These are phyloP conservation scores for Fusarium sublunatum DNA, from an alignment of 2,329 filamentous ascomycete genomes.

Conservation along the genomic window DNA sequence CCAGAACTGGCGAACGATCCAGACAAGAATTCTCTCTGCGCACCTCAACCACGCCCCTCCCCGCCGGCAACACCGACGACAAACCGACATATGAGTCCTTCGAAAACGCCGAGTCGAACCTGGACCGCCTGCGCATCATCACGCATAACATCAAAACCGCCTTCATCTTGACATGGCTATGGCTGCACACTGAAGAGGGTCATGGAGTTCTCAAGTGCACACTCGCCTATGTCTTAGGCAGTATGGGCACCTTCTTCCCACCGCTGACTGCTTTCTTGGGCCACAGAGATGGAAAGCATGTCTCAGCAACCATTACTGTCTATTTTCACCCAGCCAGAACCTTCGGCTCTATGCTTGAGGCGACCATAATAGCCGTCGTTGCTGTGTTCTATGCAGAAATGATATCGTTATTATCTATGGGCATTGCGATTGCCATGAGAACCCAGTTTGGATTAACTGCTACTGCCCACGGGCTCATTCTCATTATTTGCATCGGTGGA, in stretches of 20 bases:
- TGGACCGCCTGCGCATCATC: conserved; percentile 51
- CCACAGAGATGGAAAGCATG: conserved; percentile 89
- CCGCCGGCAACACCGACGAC: conserved; percentile 26
- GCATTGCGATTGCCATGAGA: conserved; percentile 82
- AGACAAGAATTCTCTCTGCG: conserved; percentile 83
- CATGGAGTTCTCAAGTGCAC: conserved; percentile 90
- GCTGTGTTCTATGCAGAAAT: conserved; percentile 79
- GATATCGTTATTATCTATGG: conserved; percentile 87
- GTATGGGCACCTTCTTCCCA: conserved; percentile 84
- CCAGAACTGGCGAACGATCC: conserved; percentile 85
- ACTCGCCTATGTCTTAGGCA: conserved; percentile 87
- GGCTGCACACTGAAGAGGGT: conserved; percentile 75
- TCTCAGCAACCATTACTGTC: conserved; percentile 92
- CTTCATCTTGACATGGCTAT: conserved; percentile 64
- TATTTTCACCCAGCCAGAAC: conserved; percentile 94
- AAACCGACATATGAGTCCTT: conserved; percentile 36
- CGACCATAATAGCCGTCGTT: conserved; percentile 77
- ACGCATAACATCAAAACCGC: conserved; percentile 54
- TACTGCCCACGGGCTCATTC: conserved; percentile 80
- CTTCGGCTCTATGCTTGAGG: conserved; percentile 89
- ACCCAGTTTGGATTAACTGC: conserved; percentile 72
- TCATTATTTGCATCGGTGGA: conserved; percentile 86
- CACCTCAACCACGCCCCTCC: conserved; percentile 53
- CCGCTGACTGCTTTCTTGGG: conserved; percentile 79
- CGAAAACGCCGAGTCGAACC: conserved; percentile 47